A percentile compares a stretch with the other conserved stretches of the same genome.
Evolutionary conservation across 768 basidiomycete genomes (phyloP).

Genomic region (Asterophora lycoperdoides): DNA sequence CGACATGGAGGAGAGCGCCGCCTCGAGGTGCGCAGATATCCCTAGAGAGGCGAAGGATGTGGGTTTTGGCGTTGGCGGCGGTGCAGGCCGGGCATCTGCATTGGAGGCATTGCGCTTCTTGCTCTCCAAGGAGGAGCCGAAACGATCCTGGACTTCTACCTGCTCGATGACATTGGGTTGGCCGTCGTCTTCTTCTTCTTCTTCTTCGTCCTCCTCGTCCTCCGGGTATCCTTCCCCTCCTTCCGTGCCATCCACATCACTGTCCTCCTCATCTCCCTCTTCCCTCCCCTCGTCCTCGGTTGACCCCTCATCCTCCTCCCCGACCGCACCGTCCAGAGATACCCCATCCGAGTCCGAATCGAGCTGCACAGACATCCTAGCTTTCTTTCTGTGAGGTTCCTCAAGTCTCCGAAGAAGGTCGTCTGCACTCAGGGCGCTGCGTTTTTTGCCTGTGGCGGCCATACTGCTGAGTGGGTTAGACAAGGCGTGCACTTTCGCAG

Average conservation of each 20-base stretch:
- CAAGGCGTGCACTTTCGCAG: too few species aligned
- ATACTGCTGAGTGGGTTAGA: neutral
- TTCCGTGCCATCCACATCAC: conserved; percentile 11
- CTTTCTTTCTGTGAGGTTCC: conserved; percentile 35
- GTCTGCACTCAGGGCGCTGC: conserved; percentile 35
- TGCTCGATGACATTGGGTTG: neutral
- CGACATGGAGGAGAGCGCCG: conserved; percentile 75
- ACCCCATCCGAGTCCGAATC: conserved; percentile 19
- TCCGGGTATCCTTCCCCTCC: neutral
- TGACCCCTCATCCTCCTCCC: conserved; percentile 5
- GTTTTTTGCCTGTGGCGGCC: conserved; percentile 17
- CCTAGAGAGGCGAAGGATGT: conserved; percentile 54
- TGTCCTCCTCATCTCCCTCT: conserved; percentile 8
- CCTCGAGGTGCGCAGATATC: conserved; percentile 54
- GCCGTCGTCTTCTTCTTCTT: conserved; percentile 2
- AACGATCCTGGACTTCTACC: conserved; percentile 6
- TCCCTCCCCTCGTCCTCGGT: conserved; percentile 8
- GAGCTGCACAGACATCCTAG: conserved; percentile 20
- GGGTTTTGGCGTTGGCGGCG: neutral
- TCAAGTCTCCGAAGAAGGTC: conserved; percentile 47
- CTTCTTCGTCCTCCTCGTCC: conserved; percentile 10
- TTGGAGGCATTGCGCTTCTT: neutral
- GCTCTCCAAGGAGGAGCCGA: conserved; percentile 4
- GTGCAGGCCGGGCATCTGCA: neutral
- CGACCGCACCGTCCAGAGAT: neutral